These are phyloP conservation scores for Ammopiptanthus mongolicus DNA, from an alignment of 306 rosid genomes.

Conservation along the genomic window DNA sequence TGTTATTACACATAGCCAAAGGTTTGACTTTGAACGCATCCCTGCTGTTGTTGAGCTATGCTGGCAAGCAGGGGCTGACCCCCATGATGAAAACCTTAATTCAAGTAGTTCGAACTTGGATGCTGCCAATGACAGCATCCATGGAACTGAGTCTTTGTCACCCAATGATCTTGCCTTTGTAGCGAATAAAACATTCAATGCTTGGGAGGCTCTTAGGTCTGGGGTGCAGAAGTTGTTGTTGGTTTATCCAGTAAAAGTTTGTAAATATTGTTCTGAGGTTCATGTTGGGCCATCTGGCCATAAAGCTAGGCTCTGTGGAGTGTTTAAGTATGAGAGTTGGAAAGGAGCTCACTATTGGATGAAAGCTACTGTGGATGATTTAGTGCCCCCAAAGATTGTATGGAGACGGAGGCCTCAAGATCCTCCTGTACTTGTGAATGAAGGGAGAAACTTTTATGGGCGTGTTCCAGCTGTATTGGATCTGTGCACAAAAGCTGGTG, in stretches of 20 bases:
- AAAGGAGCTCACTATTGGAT: conserved; percentile 78
- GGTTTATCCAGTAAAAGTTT: conserved; percentile 78
- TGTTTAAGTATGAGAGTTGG: conserved; percentile 79
- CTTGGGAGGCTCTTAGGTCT: conserved; percentile 73
- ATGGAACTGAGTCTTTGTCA: conserved; percentile 34
- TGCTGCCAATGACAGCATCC: conserved; percentile 15
- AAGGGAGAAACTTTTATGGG: conserved; percentile 65
- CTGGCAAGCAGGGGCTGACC: conserved; percentile 78
- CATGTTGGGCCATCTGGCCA: conserved; percentile 92
- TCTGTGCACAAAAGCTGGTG: conserved; percentile 69
- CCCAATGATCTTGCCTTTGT: conserved; percentile 36
- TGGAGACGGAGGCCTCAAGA: conserved; percentile 77
- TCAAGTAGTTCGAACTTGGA: conserved; percentile 35
- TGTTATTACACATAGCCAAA: conserved; percentile 62
- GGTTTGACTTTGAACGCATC: conserved; percentile 80
- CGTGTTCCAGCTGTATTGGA: conserved; percentile 76
- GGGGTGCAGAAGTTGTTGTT: conserved; percentile 67
- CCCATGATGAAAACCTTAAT: conserved; percentile 24
- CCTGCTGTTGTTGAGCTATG: conserved; percentile 86
- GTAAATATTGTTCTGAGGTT: conserved; percentile 80
- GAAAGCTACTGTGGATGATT: conserved; percentile 67
- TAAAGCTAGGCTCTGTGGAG: conserved; percentile 74
- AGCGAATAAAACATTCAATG: conserved; percentile 55
- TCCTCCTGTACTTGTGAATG: conserved; percentile 68
- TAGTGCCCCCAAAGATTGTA: conserved; percentile 71